Conservation (phyloP, 73 alveolate species). For the Paramecium pentaurelia region DNA sequence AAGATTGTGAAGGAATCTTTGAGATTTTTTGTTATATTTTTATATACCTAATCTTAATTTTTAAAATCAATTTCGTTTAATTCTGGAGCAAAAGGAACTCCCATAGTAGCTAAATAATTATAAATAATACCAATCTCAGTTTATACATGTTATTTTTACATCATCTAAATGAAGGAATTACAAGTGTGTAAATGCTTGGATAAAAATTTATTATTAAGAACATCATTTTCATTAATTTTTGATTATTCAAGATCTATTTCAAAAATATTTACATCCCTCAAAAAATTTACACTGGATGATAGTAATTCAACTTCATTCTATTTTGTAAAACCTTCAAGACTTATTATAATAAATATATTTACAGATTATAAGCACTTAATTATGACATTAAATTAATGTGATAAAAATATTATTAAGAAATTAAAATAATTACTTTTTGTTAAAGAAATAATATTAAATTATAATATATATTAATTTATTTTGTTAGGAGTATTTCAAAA, state of each 20-base stretch:
- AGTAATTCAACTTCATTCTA: not conserved
- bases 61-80: not conserved
- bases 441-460: no score
- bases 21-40: not conserved
- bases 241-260: not conserved
- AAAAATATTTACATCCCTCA: not conserved
- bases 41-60: not conserved
- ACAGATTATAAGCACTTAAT: not conserved
- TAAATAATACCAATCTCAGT: not conserved
- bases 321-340: not conserved
- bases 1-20: not conserved
- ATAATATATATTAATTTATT: not conserved
- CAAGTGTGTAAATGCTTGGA: not conserved
- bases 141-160: not conserved
- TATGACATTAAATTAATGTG: not conserved
- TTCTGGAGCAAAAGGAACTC: not conserved
- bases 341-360: not conserved
- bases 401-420: not conserved
- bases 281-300: not conserved
- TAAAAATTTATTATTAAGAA: not conserved
- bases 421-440: not conserved
- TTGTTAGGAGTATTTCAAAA: not conserved
- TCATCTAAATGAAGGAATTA: not conserved
- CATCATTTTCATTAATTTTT: not conserved
- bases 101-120: not conserved